Evolutionary conservation across 768 basidiomycete species (phyloP), one percentile per base, ranked within the genome.

Genomic region (Psilocybe subaeruginosa): DNA sequence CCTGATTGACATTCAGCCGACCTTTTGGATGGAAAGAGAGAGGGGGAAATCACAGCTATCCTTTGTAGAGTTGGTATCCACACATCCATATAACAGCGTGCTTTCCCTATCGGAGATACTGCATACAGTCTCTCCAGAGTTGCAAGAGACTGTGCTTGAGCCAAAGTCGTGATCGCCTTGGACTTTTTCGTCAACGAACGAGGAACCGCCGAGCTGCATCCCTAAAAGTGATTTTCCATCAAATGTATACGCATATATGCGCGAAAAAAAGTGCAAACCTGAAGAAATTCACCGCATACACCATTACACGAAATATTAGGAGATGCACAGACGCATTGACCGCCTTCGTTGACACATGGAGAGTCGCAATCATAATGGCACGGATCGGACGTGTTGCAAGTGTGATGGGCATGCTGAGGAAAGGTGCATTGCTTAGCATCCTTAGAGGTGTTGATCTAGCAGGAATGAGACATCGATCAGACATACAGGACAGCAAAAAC

Each of bases 281-380:
- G 66, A 30, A 69, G 67, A 55, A 72, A 74, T 31, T 58, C 68
- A 45, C 60, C 74, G 53, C 80, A 81, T 52, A 74, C 65, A 7
- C 77, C 80, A 57, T 82, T 81, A 63, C 80, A 82, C 19, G 72
- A 68, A 8, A 61, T 61, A 56, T 76, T 66, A 1, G 78, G 77
- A 23, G 66, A 56, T 30, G 71, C 61, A 59, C 80, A 82, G 27
- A 77, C 70, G 53, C 81, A 82, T 27, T 66, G 54, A 47, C 73
- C 63, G 2, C 72, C 75, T 16, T 69, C 37, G 27, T 56, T 60
- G 19, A 69, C 63, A 50, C 69, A 77, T 23, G 68, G 67, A 14
- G 54, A 7, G 31, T 76, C 69, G 59, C 79, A 80, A 6, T 65
- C 55, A 61, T 71, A 78, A 57, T 72, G 73, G 52, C 79, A 80